Evolutionary conservation across 805 yeast genomes (phyloP).

Genomic region (Yarrowia porcina): DNA sequence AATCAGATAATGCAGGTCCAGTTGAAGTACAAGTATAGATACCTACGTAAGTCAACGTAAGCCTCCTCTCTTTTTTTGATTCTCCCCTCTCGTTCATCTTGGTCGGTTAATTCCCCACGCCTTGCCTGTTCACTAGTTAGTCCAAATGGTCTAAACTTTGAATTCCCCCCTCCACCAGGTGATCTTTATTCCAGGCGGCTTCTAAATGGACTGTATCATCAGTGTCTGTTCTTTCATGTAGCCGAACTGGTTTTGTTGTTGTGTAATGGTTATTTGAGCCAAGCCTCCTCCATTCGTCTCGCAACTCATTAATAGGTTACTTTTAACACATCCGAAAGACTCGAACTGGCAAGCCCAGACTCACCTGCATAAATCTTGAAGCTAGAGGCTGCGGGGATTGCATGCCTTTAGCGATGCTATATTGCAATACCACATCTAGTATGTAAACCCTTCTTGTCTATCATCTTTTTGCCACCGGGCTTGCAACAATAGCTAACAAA

Average conservation of each 20-base stretch:
- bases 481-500: slow-evolving; percentile 68
- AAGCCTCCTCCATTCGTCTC: no score
- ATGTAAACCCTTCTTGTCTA: slow-evolving; percentile 4
- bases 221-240: no score
- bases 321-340: neutral
- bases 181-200: neutral
- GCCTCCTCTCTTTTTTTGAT: no score
- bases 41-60: no score
- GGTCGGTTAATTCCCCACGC: neutral
- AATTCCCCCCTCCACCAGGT: neutral
- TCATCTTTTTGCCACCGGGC: slow-evolving; percentile 20
- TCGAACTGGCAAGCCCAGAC: slow-evolving; percentile 23
- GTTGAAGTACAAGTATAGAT: no score
- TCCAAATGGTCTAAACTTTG: neutral
- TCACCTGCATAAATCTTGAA: neutral
- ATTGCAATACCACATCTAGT: neutral
- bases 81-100: no score
- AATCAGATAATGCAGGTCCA: no score
- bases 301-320: no score
- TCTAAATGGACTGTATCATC: no score
- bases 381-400: slow-evolving; percentile 18
- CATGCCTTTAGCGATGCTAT: slow-evolving; percentile 1
- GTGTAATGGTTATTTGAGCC: no score
- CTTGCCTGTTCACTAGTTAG: neutral
- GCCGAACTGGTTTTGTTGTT: no score